Evolutionary conservation across 306 rosid species (phyloP), one percentile per base, ranked within the genome.

Genomic region (Prunus salicina): DNA sequence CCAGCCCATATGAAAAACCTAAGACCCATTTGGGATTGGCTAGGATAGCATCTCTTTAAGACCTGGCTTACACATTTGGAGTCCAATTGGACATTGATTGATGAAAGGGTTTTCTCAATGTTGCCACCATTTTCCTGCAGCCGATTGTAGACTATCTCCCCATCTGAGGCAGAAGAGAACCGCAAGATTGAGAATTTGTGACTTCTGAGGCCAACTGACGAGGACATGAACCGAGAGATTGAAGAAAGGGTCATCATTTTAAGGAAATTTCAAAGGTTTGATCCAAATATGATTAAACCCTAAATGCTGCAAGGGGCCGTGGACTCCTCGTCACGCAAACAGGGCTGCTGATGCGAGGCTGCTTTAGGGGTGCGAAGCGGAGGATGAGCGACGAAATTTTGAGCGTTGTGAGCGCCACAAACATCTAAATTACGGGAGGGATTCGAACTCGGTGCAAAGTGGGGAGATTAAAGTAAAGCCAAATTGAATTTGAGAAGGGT

Each of bases 1-100:
- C 96, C 98, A 72, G 93, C 96, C 98, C 97, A 95, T 43, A 92
- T 79, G 81, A 95, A 95, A 82, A 95, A 90, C 71, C 95, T 76
- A 25, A 92, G 76, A 76, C 96, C 96, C 90, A 84, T 73, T 64
- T 78, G 86, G 62, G 87, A 73, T 55, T 84, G 81, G 28, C 77
- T 69, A 58, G 85, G 88, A 75, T 41, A 76, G 78, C 91, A 95
- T 74, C 87, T 87, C 22, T 38, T 70, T 6, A 92, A 64, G 68
- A 95, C 91, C 69, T 90, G 76, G 9, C 79, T 74, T 75, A 92
- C 92, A 80, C 86, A 86, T 71, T 70, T 76, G 58, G 92, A 52
- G 67, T 90, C 91, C 82, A 95, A 64, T 66, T 85, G 79, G 45
- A 90, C 81, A 5, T 78, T 79, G 8, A 78, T 60, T 47, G 85